Percentiles rank a stretch among this genome's conserved stretches.
These are phyloP conservation scores for Solanum okadae DNA, from an alignment of 257 asterid genomes.

Conservation along the genomic window DNA sequence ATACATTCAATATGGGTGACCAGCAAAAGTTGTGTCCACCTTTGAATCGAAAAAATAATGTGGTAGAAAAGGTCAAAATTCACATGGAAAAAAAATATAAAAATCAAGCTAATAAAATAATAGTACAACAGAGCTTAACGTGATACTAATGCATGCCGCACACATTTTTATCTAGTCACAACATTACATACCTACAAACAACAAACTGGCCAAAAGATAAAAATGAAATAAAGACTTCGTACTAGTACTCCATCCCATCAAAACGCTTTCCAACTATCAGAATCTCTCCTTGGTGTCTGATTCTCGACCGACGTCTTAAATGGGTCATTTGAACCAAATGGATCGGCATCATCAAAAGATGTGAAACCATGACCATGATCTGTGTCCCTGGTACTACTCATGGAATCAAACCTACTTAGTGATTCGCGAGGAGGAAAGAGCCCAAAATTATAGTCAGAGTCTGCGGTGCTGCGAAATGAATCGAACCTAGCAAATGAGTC, in stretches of 20 bases:
- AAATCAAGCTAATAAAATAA: neutral
- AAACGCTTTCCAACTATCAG: slow-evolving; percentile 83
- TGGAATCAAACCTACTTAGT: slow-evolving; percentile 50
- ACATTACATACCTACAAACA: neutral
- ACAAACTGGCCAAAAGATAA: neutral
- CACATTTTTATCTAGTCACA: neutral
- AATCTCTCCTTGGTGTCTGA: slow-evolving; percentile 61
- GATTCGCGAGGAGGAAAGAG: slow-evolving; percentile 21
- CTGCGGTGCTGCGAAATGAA: slow-evolving; percentile 59
- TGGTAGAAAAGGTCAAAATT: neutral
- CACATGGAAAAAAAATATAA: neutral
- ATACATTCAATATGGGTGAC: slow-evolving; percentile 13
- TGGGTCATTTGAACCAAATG: slow-evolving; percentile 58
- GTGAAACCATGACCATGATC: slow-evolving; percentile 59
- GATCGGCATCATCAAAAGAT: slow-evolving; percentile 77
- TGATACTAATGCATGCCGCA: neutral
- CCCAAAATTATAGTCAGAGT: slow-evolving; percentile 59
- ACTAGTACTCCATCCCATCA: slow-evolving; percentile 12
- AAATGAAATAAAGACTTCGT: neutral
- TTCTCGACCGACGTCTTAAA: slow-evolving; percentile 55
- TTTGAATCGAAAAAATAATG: neutral
- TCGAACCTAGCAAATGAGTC: slow-evolving; percentile 56
- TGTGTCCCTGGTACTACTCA: slow-evolving; percentile 50
- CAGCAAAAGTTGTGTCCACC: neutral
- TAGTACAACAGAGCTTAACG: neutral